These are phyloP conservation scores for Rhodotorula sp. DNA, from an alignment of 1,284 basidiomycete genomes.

Conservation along the genomic window DNA sequence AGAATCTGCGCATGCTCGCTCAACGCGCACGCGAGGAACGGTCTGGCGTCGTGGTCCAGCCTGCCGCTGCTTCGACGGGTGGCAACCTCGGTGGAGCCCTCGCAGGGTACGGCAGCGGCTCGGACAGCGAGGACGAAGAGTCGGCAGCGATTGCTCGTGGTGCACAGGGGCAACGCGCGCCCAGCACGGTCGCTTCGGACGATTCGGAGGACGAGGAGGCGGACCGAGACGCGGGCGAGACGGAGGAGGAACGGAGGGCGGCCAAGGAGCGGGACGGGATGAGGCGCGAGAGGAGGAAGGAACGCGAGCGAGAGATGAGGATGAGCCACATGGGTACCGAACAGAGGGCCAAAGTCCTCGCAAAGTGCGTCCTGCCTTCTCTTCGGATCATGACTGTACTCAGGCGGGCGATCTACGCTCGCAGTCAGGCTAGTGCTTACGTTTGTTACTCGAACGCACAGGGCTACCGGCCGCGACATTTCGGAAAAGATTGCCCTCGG, in stretches of 20 bases:
- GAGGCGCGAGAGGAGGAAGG: constrained; percentile 84
- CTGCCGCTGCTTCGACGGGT: constrained; percentile 45
- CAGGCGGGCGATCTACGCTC: not conserved
- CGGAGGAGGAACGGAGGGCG: constrained; percentile 74
- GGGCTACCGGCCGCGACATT: constrained; percentile 94
- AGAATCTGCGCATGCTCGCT: constrained; percentile 87
- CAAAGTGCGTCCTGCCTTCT: constrained; percentile 57
- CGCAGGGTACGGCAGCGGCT: constrained; percentile 68
- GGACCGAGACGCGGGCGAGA: constrained; percentile 48
- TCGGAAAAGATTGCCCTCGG: constrained; percentile 98
- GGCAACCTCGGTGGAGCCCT: constrained; percentile 69
- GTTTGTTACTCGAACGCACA: constrained; percentile 21
- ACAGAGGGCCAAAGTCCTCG: constrained; percentile 90
- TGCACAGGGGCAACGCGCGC: constrained; percentile 14
- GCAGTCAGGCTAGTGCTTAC: not conserved
- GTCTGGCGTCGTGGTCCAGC: constrained; percentile 62
- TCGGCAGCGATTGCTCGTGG: constrained; percentile 19
- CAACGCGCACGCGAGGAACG: constrained; percentile 95
- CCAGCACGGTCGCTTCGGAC: constrained; percentile 5
- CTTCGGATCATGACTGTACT: not conserved
- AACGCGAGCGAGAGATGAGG: constrained; percentile 94
- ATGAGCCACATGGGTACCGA: constrained; percentile 99
- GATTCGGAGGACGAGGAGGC: constrained; percentile 47
- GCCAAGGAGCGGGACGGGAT: constrained; percentile 83
- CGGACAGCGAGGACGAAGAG: constrained; percentile 23